phyloP scores from a whole-genome alignment of 2,329 filamentous ascomycete genomes.

The Periconia macrospinosa region DNA sequence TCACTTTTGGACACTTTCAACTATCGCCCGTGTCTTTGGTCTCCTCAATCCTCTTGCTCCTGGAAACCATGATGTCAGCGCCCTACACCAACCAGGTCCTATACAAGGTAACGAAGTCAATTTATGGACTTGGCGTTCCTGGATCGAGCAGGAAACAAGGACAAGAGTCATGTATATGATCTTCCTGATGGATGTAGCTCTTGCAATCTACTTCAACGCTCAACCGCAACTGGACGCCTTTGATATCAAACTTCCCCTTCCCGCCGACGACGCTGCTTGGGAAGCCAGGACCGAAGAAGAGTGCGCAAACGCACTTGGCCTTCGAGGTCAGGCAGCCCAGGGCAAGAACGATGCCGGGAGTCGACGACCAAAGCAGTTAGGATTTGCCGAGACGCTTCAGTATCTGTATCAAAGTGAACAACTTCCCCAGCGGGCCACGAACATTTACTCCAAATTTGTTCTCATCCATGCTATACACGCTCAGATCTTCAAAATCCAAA shows the following conservation, averaged over 20 bases:
- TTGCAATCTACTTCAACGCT: conserved; percentile 73
- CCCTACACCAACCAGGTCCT: conserved; percentile 61
- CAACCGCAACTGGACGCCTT: conserved; percentile 63
- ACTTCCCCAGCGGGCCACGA: conserved; percentile 67
- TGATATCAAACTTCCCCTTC: conserved; percentile 69
- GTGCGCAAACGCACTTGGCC: conserved; percentile 67
- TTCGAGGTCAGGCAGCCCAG: conserved; percentile 61
- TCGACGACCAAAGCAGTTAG: conserved; percentile 64
- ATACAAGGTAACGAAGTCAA: conserved; percentile 49
- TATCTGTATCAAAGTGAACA: conserved; percentile 62
- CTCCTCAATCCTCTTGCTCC: conserved; percentile 58
- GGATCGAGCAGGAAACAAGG: conserved; percentile 73
- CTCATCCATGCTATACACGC: conserved; percentile 69
- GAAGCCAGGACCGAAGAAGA: conserved; percentile 62
- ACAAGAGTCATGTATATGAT: conserved; percentile 67
- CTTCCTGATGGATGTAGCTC: conserved; percentile 65
- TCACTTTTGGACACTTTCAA: conserved; percentile 60
- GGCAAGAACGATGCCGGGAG: conserved; percentile 65
- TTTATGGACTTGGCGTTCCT: conserved; percentile 66
- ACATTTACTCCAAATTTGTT: conserved; percentile 74
- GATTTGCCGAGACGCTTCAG: conserved; percentile 63
- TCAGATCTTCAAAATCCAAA: conserved; percentile 60
- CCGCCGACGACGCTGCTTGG: conserved; percentile 74
- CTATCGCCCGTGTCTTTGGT: conserved; percentile 59
- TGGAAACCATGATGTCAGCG: conserved; percentile 56